These are phyloP conservation scores for Sarocladium brachiariae DNA, from an alignment of 2,329 filamentous ascomycete genomes.

Conservation along the genomic window DNA sequence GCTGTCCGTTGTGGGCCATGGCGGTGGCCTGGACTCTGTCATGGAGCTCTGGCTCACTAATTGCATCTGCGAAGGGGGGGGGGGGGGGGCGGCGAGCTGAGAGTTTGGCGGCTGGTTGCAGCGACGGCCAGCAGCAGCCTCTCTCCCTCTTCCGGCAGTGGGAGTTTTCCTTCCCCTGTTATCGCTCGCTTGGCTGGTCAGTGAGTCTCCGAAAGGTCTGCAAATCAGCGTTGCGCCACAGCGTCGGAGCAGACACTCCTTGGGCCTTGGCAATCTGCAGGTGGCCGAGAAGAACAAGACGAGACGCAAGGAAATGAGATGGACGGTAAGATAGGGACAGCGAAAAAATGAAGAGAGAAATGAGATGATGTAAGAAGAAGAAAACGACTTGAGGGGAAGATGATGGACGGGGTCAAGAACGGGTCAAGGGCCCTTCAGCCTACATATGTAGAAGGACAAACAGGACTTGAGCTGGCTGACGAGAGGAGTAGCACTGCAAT, in stretches of 20 bases:
- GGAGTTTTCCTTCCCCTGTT: neutral
- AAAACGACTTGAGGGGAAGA: neutral
- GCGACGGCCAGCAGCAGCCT: neutral
- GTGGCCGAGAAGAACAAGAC: neutral
- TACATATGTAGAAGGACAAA: constrained; percentile 3
- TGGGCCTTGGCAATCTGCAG: neutral
- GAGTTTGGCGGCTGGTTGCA: neutral
- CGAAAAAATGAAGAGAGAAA: neutral
- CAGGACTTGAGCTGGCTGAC: neutral
- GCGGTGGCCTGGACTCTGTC: constrained; percentile 15
- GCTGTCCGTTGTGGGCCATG: constrained; percentile 28
- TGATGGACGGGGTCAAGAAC: neutral
- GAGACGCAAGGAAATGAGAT: neutral
- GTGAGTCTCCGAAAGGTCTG: neutral
- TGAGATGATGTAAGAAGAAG: constrained; percentile 1
- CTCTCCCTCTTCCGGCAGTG: neutral
- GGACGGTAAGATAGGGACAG: neutral
- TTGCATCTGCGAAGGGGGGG: neutral
- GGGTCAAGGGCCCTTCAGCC: neutral
- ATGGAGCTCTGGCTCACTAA: neutral
- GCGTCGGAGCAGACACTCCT: neutral
- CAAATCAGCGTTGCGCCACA: neutral
- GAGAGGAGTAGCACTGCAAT: neutral
- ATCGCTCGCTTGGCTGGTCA: neutral
- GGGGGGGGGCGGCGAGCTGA: too few relatives aligned